Conservation (phyloP, 1,284 basidiomycete species). For the Anthracocystis panici-leucophaei region DNA sequence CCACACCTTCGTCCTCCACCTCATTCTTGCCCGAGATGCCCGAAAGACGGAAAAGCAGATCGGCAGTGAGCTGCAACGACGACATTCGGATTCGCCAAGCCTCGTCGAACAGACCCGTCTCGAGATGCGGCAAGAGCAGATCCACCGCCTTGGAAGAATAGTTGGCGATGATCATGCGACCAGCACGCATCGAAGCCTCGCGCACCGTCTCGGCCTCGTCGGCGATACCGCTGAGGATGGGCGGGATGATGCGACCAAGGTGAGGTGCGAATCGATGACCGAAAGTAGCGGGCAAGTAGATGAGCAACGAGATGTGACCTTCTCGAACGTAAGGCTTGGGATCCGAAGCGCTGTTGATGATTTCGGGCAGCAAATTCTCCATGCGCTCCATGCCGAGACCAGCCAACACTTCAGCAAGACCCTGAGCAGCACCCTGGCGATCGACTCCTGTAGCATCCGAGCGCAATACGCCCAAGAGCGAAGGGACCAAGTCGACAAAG, state of each 20-base stretch:
- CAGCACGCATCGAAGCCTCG: slow-evolving; percentile 98
- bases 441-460: slow-evolving; percentile 96
- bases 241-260: slow-evolving; percentile 91
- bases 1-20: slow-evolving; percentile 72
- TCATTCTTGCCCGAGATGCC: slow-evolving; percentile 93
- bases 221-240: slow-evolving; percentile 90
- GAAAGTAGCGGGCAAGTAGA: slow-evolving; percentile 96
- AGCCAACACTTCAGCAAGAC: slow-evolving; percentile 93
- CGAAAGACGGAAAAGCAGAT: slow-evolving; percentile 96
- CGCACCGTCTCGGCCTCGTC: slow-evolving; percentile 90
- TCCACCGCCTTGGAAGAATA: slow-evolving; percentile 94
- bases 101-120: slow-evolving; percentile 92
- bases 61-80: slow-evolving; percentile 94
- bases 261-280: slow-evolving; percentile 93
- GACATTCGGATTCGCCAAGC: slow-evolving; percentile 92
- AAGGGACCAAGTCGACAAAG: slow-evolving; percentile 94
- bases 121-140: slow-evolving; percentile 91
- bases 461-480: slow-evolving; percentile 88
- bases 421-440: slow-evolving; percentile 96
- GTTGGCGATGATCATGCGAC: slow-evolving; percentile 96
- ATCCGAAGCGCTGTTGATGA: slow-evolving; percentile 90
- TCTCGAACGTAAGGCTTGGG: slow-evolving; percentile 92
- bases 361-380: slow-evolving; percentile 92
- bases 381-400: slow-evolving; percentile 97
- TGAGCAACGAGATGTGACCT: slow-evolving; percentile 97